A percentile compares a stretch with the other conserved stretches of the same genome.
phyloP scores from a whole-genome alignment of 345 rosid species.

The Camelina sativa region DNA sequence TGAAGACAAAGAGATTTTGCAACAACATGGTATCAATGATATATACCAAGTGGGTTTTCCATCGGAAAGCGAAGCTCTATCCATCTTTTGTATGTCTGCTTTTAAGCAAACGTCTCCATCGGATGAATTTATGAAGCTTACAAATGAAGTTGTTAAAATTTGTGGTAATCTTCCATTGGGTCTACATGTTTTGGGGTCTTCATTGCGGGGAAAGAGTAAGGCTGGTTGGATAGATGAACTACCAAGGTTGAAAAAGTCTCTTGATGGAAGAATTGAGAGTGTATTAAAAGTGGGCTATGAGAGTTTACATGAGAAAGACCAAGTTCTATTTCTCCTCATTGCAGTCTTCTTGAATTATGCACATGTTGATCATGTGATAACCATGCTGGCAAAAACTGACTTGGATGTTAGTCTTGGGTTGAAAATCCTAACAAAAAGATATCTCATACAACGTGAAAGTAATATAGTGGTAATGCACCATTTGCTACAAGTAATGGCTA shows the following conservation, averaged over 20 bases:
- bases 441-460: not conserved
- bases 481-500: conserved; percentile 36
- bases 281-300: conserved; percentile 34
- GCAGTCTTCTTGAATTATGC: conserved; percentile 6
- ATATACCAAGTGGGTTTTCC: not conserved
- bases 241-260: not conserved
- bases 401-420: not conserved
- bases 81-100: not conserved
- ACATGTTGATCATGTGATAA: not conserved
- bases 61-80: not conserved
- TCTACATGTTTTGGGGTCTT: not conserved
- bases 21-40: not conserved
- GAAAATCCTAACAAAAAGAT: conserved; percentile 12
- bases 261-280: conserved; percentile 13
- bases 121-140: conserved; percentile 45
- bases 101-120: not conserved
- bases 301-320: conserved; percentile 21
- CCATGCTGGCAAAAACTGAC: conserved; percentile 4
- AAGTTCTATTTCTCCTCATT: conserved; percentile 40
- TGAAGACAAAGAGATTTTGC: not conserved
- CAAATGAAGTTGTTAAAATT: not conserved
- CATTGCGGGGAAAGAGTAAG: not conserved
- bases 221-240: not conserved
- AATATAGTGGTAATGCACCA: conserved; percentile 27
- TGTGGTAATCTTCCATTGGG: not conserved